Conservation (phyloP, 2,329 filamentous ascomycete genomes). For the Exophiala spinifera region DNA sequence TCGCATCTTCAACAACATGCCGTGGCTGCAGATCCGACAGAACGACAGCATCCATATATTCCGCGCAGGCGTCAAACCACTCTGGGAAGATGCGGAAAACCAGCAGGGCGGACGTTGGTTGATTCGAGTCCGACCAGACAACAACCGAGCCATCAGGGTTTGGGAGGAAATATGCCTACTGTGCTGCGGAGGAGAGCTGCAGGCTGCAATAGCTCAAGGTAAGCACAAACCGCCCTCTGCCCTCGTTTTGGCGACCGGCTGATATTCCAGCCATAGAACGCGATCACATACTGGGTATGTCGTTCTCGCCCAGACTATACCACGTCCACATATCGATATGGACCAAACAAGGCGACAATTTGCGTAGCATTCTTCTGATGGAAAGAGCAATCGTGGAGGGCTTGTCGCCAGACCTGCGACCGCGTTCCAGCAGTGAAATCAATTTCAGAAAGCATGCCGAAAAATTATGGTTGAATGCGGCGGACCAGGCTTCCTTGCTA, state of each 20-base stretch:
- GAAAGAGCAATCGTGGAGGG: slow-evolving; percentile 70
- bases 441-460: slow-evolving; percentile 88
- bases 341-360: slow-evolving; percentile 83
- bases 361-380: slow-evolving; percentile 72
- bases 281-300: slow-evolving; percentile 83
- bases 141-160: slow-evolving; percentile 17
- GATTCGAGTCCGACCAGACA: slow-evolving; percentile 77
- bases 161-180: slow-evolving; percentile 31
- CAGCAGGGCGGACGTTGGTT: slow-evolving; percentile 85
- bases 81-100: slow-evolving; percentile 87
- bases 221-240: slow-evolving; percentile 43
- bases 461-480: slow-evolving; percentile 66
- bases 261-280: slow-evolving; percentile 54
- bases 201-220: slow-evolving; percentile 74
- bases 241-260: not conserved
- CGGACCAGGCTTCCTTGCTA: not conserved
- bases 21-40: slow-evolving; percentile 71
- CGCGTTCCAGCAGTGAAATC: slow-evolving; percentile 55
- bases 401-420: slow-evolving; percentile 68
- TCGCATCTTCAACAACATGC: slow-evolving; percentile 78
- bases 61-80: slow-evolving; percentile 70
- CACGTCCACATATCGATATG: slow-evolving; percentile 85
- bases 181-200: slow-evolving; percentile 35
- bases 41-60: slow-evolving; percentile 77
- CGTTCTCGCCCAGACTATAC: slow-evolving; percentile 84